A percentile compares a stretch with the other conserved stretches of the same genome.
Conservation (phyloP, 164 flowering plant species). For the Akebia trifoliata region DNA sequence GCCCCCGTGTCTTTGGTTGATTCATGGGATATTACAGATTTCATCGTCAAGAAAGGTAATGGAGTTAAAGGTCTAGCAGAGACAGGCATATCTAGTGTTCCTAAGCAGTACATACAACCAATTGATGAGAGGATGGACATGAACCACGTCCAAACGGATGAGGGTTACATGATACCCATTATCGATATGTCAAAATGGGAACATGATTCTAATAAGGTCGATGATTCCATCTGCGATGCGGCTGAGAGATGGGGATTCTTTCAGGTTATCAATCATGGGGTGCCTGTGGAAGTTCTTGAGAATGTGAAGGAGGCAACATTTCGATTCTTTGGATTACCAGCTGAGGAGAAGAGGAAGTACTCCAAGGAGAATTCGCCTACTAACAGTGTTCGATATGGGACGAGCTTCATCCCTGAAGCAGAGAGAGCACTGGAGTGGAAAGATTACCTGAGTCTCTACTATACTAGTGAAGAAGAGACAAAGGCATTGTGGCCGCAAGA, state of each 20-base stretch:
- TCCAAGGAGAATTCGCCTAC: slow-evolving; percentile 21
- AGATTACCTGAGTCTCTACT: slow-evolving; percentile 34
- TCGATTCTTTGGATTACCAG: slow-evolving; percentile 27
- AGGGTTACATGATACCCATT: slow-evolving; percentile 24
- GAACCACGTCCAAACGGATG: background rate
- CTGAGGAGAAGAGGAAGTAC: slow-evolving; percentile 29
- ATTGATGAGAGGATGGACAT: slow-evolving; percentile 15
- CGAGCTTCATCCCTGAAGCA: slow-evolving; percentile 29
- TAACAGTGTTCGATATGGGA: slow-evolving; percentile 24
- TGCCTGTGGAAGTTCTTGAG: slow-evolving; percentile 25
- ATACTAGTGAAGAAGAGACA: slow-evolving; percentile 29
- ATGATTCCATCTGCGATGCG: slow-evolving; percentile 24
- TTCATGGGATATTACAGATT: background rate
- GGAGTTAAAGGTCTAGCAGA: slow-evolving; percentile 13
- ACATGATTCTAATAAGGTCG: slow-evolving; percentile 13
- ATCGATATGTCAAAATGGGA: slow-evolving; percentile 29
- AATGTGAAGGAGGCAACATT: slow-evolving; percentile 21
- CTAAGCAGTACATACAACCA: slow-evolving; percentile 12
- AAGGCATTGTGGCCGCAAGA: slow-evolving; percentile 37
- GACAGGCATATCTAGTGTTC: slow-evolving; percentile 9
- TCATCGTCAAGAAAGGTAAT: slow-evolving; percentile 9
- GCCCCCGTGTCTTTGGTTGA: background rate
- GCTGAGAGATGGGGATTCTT: slow-evolving; percentile 34
- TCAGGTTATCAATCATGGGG: slow-evolving; percentile 32
- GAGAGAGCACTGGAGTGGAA: slow-evolving; percentile 38